Base-by-base conservation (phyloP, 2,329 filamentous ascomycete species). In the Monosporascus sp. region DNA sequence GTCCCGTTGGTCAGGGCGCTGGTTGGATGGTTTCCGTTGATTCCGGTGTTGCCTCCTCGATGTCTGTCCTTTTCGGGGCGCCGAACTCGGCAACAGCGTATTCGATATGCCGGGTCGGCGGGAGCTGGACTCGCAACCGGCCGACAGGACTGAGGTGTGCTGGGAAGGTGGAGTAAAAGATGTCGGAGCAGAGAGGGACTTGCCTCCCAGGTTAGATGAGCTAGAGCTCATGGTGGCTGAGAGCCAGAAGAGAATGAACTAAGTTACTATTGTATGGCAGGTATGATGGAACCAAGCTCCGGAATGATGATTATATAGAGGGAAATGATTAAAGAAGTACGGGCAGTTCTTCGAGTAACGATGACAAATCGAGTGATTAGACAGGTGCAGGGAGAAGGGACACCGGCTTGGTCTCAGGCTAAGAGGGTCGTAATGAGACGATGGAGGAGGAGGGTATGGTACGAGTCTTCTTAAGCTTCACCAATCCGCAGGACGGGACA, bases 11-110 rank as follows among this genome's bases (percentile, higher is more conserved):
- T 87, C 81, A 61, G 87, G 75, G 47, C 72, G 65, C 39, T 70
- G 67, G 39, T 64, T 67, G 52, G 81, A 78, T 47, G 90, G 88
- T 65, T 86, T 85, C 64, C 86, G 87, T 65, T 91, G 88, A 58
- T 83, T 84, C 68, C 90, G 91, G 74, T 97, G 90, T 70, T 94
- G 90, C 68, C 87, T 92, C 70, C 87, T 88, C 50, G 81, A 77
- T 45, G 75, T 77, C 73, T 97, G 93, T 50, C 80, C 84, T 71
- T 89, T 96, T 63, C 92, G 82, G 49, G 89, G 83, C 47, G 81
- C 69, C 6, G 75, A 63, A 47, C 64, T 66, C 24, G 70, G 53
- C 39, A 65, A 54, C 15, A 65, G 66, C 35, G 70, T 64, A 48
- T 59, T 69, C 47, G 66, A 66, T 55, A 72, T 70, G 43, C 69